Conservation (phyloP, 1,284 basidiomycete species). For the Thelephora terrestris region DNA sequence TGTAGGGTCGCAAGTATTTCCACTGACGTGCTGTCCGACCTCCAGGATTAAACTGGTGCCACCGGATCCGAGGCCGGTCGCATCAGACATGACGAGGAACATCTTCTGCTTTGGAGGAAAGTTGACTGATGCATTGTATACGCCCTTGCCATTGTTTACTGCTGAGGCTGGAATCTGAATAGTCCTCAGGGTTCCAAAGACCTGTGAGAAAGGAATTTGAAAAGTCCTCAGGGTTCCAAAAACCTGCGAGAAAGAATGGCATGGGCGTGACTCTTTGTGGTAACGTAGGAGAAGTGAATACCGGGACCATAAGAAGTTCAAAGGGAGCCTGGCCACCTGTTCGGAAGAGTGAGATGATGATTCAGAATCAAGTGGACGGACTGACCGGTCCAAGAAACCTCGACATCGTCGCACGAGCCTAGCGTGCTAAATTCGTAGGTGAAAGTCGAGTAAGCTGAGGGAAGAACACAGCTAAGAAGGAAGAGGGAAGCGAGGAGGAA, state of each 20-base stretch:
- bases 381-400: conserved; percentile 55
- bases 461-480: conserved; percentile 14
- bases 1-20: conserved; percentile 43
- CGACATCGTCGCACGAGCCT: conserved; percentile 50
- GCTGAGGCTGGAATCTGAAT: conserved; percentile 46
- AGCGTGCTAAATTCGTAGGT: conserved; percentile 29
- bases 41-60: conserved; percentile 44
- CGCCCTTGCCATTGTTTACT: conserved; percentile 44
- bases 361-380: conserved; percentile 6
- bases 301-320: conserved; percentile 45
- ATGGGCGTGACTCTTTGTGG: background rate
- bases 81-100: conserved; percentile 61
- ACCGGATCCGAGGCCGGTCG: conserved; percentile 55
- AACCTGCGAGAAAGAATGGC: too few species aligned
- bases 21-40: conserved; percentile 34
- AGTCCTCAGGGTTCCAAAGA: conserved; percentile 42
- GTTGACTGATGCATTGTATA: conserved; percentile 37
- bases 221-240: too few species aligned
- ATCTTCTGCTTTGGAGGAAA: conserved; percentile 32
- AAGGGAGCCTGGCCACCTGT: conserved; percentile 58
- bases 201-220: conserved; percentile 28
- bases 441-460: conserved; percentile 40
- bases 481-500: conserved; percentile 14
- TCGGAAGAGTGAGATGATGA: conserved; percentile 4
- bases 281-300: conserved; percentile 26